Evolutionary conservation across 129 eudicot genomes (phyloP).

Genomic region (Flaveria sonorensis): DNA sequence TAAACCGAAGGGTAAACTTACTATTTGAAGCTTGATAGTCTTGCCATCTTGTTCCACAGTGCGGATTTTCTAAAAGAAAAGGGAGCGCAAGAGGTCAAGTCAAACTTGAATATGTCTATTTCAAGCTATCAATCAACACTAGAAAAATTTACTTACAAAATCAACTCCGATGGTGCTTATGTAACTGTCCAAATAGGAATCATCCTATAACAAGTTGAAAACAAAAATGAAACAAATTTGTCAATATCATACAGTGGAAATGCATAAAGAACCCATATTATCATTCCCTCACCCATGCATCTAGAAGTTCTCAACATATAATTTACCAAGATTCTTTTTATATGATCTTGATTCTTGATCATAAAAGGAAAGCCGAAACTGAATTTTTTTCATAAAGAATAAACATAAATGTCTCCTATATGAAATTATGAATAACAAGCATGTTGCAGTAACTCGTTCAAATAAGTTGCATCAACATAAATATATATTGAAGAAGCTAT

Average conservation of each 20-base stretch:
- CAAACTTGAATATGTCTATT: background rate
- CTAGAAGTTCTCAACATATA: background rate
- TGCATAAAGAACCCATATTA: conserved; percentile 13
- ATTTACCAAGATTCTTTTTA: background rate
- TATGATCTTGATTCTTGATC: background rate
- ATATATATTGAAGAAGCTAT: background rate
- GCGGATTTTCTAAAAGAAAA: conserved; percentile 69
- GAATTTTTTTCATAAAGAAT: background rate
- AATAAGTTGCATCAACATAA: background rate
- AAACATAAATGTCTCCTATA: background rate
- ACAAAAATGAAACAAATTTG: background rate
- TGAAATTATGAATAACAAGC: conserved; percentile 3
- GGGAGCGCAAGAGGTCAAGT: conserved; percentile 7
- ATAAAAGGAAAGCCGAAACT: background rate
- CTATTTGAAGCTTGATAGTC: conserved; percentile 89
- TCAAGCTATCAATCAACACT: conserved; percentile 14
- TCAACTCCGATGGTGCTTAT: conserved; percentile 84
- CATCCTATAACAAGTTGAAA: conserved; percentile 48
- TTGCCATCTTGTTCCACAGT: conserved; percentile 96
- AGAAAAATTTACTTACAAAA: conserved; percentile 51
- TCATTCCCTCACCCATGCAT: background rate
- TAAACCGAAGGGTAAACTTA: conserved; percentile 32
- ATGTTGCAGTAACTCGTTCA: background rate
- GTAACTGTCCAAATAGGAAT: conserved; percentile 71
- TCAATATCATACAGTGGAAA: conserved; percentile 2